Percentiles rank a stretch among this genome's conserved stretches.
These are phyloP conservation scores for Syzygium malaccense DNA, from an alignment of 441 rosid species.

Conservation along the genomic window DNA sequence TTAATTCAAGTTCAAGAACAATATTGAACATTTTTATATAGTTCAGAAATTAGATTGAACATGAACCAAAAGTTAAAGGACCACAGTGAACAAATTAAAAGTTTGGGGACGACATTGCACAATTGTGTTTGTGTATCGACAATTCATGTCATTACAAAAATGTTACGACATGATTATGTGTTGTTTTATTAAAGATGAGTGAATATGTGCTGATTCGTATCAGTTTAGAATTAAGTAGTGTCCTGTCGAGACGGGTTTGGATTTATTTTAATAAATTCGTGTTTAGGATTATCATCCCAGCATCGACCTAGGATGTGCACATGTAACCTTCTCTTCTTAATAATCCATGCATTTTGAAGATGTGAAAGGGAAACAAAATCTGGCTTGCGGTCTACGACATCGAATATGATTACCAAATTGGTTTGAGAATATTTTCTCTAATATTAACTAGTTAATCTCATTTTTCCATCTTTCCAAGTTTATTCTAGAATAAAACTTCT, in stretches of 20 bases:
- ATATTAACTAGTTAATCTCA: neutral
- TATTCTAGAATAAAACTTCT: neutral
- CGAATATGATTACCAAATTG: neutral
- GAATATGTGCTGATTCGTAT: neutral
- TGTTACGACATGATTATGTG: neutral
- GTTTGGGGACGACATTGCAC: too few species aligned
- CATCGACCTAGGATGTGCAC: neutral
- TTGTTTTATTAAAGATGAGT: neutral
- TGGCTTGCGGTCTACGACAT: neutral
- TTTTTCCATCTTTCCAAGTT: neutral
- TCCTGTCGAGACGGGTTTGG: neutral
- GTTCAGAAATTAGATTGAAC: too few species aligned
- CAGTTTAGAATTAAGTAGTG: neutral
- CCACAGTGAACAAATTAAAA: too few species aligned
- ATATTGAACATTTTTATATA: too few species aligned
- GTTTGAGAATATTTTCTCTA: neutral
- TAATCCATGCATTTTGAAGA: neutral
- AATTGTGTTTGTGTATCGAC: neutral
- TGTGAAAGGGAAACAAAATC: neutral
- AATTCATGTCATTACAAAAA: neutral
- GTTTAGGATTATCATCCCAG: neutral
- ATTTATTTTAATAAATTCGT: neutral
- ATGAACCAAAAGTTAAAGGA: too few species aligned
- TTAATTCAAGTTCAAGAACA: too few species aligned
- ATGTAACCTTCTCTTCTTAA: neutral